A percentile compares a stretch with the other conserved stretches of the same genome.
These are phyloP conservation scores for Rhododendron griersonianum DNA, from an alignment of 148 eudicot species.

Conservation along the genomic window DNA sequence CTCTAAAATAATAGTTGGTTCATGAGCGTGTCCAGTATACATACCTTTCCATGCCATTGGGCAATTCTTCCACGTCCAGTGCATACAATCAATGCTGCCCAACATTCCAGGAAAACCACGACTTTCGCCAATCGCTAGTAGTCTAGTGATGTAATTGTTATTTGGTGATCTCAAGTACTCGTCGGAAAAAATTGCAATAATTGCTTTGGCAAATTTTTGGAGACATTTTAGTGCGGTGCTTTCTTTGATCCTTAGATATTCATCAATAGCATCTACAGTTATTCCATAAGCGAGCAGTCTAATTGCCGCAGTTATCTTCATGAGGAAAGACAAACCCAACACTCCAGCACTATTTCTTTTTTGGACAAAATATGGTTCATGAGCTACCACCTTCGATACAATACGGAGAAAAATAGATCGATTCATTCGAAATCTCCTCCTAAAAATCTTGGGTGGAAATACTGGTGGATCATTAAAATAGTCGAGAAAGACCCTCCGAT, in stretches of 20 bases:
- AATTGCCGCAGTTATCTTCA: background rate
- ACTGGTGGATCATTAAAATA: background rate
- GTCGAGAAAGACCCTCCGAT: background rate
- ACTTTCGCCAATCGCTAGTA: background rate
- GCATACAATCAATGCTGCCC: background rate
- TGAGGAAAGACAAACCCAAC: background rate
- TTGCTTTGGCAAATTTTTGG: background rate
- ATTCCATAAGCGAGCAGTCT: background rate
- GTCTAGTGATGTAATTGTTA: background rate
- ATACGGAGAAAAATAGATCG: background rate
- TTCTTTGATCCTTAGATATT: background rate
- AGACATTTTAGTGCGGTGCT: background rate
- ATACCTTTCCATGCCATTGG: too few species aligned
- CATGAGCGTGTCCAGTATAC: too few species aligned
- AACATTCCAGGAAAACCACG: background rate
- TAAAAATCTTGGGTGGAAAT: background rate
- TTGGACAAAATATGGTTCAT: background rate
- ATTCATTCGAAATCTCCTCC: background rate
- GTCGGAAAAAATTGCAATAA: background rate
- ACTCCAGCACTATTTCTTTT: background rate
- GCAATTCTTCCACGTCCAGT: background rate
- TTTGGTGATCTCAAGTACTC: background rate
- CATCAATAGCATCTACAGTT: background rate
- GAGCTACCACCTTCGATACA: background rate
- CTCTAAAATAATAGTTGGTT: too few species aligned